phyloP scores from a whole-genome alignment of 2,329 filamentous ascomycete genomes.

The Aspergillus fumigatus region DNA sequence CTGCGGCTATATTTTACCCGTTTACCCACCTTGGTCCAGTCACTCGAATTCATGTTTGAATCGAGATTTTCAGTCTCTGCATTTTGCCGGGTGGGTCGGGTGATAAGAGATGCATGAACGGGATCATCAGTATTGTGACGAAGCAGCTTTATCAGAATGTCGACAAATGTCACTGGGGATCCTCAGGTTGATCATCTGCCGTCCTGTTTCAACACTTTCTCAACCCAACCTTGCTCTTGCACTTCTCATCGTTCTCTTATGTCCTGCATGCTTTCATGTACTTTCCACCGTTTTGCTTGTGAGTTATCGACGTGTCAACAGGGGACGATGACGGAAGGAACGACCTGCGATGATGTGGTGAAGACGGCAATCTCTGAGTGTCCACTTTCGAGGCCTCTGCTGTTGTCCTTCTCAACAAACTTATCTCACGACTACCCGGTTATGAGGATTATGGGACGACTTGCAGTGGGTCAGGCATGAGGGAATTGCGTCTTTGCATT shows the following conservation, averaged over 20 bases:
- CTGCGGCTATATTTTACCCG: slow-evolving; percentile 33
- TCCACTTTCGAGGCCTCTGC: slow-evolving; percentile 10
- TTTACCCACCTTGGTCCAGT: slow-evolving; percentile 18
- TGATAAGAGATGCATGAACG: slow-evolving; percentile 31
- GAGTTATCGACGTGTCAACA: slow-evolving; percentile 24
- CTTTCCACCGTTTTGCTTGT: slow-evolving; percentile 8
- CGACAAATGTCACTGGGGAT: slow-evolving; percentile 16
- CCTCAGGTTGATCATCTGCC: slow-evolving; percentile 14
- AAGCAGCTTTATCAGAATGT: slow-evolving; percentile 16
- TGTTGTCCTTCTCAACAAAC: slow-evolving; percentile 8
- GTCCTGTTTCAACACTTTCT: slow-evolving; percentile 11
- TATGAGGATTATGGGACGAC: slow-evolving; percentile 6
- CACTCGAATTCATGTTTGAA: slow-evolving; percentile 13
- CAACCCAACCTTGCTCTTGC: slow-evolving; percentile 9
- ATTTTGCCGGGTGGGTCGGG: slow-evolving; percentile 22
- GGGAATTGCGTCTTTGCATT: slow-evolving; percentile 10
- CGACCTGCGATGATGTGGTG: slow-evolving; percentile 17
- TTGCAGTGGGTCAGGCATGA: slow-evolving; percentile 6
- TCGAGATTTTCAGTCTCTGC: slow-evolving; percentile 10
- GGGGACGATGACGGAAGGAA: slow-evolving; percentile 25
- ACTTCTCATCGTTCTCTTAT: slow-evolving; percentile 2
- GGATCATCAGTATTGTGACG: slow-evolving; percentile 21
- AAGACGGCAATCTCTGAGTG: slow-evolving; percentile 9
- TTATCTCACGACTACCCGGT: slow-evolving; percentile 5
- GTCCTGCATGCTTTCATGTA: slow-evolving; percentile 9